A percentile compares a stretch with the other conserved stretches of the same genome.
Evolutionary conservation across 352 stramenopile species (phyloP).

Genomic region (Sclerospora graminicola): DNA sequence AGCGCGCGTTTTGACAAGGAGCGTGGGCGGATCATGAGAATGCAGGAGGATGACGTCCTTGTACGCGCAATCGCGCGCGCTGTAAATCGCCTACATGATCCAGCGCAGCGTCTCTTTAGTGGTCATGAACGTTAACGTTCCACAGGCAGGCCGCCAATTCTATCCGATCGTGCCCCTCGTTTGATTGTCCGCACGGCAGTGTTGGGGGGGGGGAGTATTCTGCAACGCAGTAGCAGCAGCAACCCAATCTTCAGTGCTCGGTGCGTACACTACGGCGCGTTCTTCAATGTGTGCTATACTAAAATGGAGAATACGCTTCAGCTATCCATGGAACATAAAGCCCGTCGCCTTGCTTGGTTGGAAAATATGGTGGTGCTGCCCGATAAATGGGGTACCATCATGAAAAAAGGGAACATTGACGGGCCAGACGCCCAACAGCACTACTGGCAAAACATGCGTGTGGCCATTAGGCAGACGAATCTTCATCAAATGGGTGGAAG

Average conservation of each 20-base stretch:
- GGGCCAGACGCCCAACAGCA: background rate
- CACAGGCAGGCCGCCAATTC: background rate
- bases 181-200: background rate
- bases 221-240: background rate
- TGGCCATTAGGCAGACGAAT: background rate
- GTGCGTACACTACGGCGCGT: background rate
- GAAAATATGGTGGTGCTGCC: background rate
- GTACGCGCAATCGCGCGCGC: too few species aligned
- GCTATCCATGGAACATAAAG: background rate
- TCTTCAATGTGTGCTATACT: background rate
- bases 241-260: too few species aligned
- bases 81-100: background rate
- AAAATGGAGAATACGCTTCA: too few species aligned
- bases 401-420: slow-evolving; percentile 1
- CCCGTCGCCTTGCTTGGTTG: background rate
- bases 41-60: background rate
- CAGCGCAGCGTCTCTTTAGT: background rate
- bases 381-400: background rate
- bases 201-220: background rate
- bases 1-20: background rate
- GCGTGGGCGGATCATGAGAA: too few species aligned
- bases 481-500: background rate
- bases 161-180: background rate
- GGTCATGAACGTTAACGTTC: background rate
- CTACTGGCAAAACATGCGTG: background rate